Base-by-base conservation (phyloP, 805 yeast genomes). In the Metschnikowia sp. region DNA sequence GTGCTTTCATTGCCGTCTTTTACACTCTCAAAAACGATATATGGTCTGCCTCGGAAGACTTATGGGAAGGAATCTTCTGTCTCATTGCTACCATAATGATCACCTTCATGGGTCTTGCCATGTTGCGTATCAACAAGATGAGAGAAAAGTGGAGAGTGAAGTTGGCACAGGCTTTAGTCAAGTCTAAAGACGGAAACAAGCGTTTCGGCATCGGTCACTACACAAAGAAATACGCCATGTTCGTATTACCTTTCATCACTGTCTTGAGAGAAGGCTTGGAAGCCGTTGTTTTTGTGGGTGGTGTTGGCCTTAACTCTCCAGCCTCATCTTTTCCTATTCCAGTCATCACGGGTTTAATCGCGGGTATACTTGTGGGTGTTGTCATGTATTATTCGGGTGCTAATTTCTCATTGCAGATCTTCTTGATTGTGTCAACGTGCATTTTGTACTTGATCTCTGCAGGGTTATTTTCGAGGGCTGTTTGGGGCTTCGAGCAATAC, bases 51-150 rank as follows among this genome's bases (percentile, higher is more conserved):
- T 82, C 96, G 18, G 99, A 92, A 82, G 58, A 92, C 13, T 68
- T 92, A 49, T 92, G 98, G 98, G 98, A 92, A 78, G 98, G 97
- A 74, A 76, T 88, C 48, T 90, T 92, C 65, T 88, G 95, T 70
- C 72, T 92, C 56, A 83, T 92, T 66, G 99, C 98, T 3, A 81
- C 96, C 0, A 72, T 88, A 40, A 81, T 92, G 81, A 92, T 92
- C 63, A 81, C 96, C 10, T 59, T 86, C 59, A 91, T 92, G 97
- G 98, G 99, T 67, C 79, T 92, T 62, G 96, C 97, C 48, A 88
- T 92, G 96, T 78, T 92, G 63, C 82, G 98, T 71, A 78, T 92
- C 68, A 91, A 91, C 76, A 90, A 91, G 76, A 88, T 91, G 96
- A 90, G 90, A 72, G 92, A 82, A 57, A 92, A 92, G 74, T 92